Evolutionary conservation across 2,329 filamentous ascomycete species (phyloP), one percentile per base, ranked within the genome.

Genomic region (Hypomyces perniciosus): DNA sequence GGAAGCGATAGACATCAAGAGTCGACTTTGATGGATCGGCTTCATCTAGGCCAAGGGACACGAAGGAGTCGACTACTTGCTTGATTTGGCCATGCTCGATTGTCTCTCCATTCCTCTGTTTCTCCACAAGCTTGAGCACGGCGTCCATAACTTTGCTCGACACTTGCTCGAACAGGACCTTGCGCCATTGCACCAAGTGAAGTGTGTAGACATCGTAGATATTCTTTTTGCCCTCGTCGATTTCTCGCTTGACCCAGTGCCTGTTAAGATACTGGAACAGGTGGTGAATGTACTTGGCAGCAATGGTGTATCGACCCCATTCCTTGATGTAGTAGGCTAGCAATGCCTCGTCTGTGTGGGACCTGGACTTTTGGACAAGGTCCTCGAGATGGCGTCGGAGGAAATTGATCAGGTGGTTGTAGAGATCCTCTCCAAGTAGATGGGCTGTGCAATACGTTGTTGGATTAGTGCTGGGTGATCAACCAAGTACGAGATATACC

Each of bases 191-290:
- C 20, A 97, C 93, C 38, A 99, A 76, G 62, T 99, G 93, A 34
- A 99, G 74, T 0, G 93, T 99, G 70, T 99, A 99, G 44, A 99
- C 93, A 68, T 99, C 93, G 68, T 95, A 97, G 6, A 97, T 88
- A 62, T 92, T 88, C 75, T 97, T 96, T 74, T 99, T 97, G 33
- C 93, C 93, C 69, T 99, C 93, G 57, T 99, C 93, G 72, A 99
- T 96, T 72, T 99, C 93, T 30, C 93, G 81, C 78, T 96, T 99
- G 2, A 99, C 93, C 93, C 95, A 99, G 71, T 99, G 93, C 30
- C 93, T 83, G 65, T 99, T 99, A 28, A 99, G 81, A 65, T 99
- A 99, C 48, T 86, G 79, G 76, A 99, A 99, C 6, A 99, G 75
- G 66, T 99, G 92, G 70, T 99, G 95, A 67, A 96, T 93, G 72